phyloP scores from a whole-genome alignment of 306 rosid species.

The Betula pendula region DNA sequence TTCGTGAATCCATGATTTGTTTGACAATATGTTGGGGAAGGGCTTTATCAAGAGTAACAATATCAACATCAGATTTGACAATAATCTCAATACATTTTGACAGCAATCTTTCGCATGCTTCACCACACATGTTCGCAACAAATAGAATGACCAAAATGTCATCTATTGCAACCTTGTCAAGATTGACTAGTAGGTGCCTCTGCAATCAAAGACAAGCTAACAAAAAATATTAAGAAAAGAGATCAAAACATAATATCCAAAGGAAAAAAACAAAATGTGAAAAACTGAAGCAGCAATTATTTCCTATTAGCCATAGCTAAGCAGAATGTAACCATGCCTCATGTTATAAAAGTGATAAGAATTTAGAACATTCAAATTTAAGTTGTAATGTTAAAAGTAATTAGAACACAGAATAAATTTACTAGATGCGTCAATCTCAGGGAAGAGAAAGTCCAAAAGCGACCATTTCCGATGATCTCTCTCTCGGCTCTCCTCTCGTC shows the following conservation, averaged over 20 bases:
- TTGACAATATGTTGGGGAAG: constrained; percentile 43
- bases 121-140: constrained; percentile 49
- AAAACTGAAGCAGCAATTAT: not conserved
- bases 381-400: not conserved
- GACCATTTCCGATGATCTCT: no score
- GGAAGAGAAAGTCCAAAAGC: not conserved
- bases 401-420: not conserved
- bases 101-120: constrained; percentile 39
- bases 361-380: not conserved
- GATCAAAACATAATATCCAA: not conserved
- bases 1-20: constrained; percentile 40
- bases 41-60: constrained; percentile 50
- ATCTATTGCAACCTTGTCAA: constrained; percentile 44
- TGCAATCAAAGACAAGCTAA: constrained; percentile 37
- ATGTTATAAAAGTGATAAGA: not conserved
- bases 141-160: constrained; percentile 54
- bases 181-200: constrained; percentile 48
- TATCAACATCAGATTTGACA: constrained; percentile 47
- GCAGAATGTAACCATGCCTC: not conserved
- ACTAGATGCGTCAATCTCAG: not conserved
- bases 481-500: no score
- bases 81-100: constrained; percentile 40
- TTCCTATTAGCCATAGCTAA: not conserved
- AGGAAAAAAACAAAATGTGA: not conserved
- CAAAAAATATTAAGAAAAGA: not conserved